Conservation (phyloP, 2,329 filamentous ascomycete species). For the Xylaria multiplex region DNA sequence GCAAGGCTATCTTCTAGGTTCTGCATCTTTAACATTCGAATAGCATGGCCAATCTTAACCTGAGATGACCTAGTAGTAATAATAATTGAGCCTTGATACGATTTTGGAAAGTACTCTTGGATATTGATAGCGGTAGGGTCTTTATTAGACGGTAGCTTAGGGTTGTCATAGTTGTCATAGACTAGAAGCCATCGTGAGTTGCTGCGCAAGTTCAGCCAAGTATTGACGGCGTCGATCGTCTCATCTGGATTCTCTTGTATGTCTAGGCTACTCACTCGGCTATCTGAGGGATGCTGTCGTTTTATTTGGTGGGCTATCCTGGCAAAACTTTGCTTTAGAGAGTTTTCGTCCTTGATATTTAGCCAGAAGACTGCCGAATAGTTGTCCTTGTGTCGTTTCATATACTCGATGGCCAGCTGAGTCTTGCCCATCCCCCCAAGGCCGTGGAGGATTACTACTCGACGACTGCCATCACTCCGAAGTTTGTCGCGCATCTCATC, state of each 20-base stretch:
- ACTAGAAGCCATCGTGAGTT: conserved; percentile 55
- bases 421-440: conserved; percentile 41
- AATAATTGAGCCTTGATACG: conserved; percentile 55
- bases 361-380: conserved; percentile 38
- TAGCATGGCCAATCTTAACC: conserved; percentile 48
- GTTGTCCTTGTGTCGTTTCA: conserved; percentile 32
- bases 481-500: conserved; percentile 23
- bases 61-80: conserved; percentile 53
- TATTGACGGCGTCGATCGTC: conserved; percentile 38
- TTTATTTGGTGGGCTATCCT: conserved; percentile 32
- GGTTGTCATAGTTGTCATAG: conserved; percentile 57
- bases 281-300: conserved; percentile 27
- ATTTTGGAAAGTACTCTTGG: conserved; percentile 39
- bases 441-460: conserved; percentile 34
- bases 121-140: conserved; percentile 39
- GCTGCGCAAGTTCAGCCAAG: conserved; percentile 50
- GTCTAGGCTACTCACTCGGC: conserved; percentile 7
- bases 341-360: conserved; percentile 34
- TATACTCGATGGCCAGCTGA: conserved; percentile 36
- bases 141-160: conserved; percentile 43
- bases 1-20: conserved; percentile 46
- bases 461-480: conserved; percentile 38
- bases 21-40: conserved; percentile 50
- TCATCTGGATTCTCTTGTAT: conserved; percentile 1
- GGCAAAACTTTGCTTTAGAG: conserved; percentile 35